phyloP scores from a whole-genome alignment of 176 grass and related monocot genomes.

The Raddia distichophylla region DNA sequence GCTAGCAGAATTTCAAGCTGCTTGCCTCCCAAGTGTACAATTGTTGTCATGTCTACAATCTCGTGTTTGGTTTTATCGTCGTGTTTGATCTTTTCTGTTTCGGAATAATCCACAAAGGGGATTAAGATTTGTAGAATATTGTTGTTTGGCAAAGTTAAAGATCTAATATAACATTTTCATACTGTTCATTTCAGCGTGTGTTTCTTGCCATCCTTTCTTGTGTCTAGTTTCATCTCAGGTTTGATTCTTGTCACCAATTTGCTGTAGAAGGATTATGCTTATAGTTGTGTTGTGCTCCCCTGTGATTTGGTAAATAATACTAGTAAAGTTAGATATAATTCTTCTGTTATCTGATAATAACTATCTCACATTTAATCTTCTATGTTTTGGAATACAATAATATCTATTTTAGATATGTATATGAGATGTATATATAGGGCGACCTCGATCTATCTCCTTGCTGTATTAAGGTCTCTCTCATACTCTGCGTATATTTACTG shows the following conservation, averaged over 20 bases:
- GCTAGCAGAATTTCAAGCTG: constrained; percentile 37
- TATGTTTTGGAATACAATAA: too few relatives aligned
- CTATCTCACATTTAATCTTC: too few relatives aligned
- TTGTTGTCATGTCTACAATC: constrained; percentile 14
- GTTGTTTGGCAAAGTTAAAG: constrained; percentile 43
- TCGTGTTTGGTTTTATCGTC: constrained; percentile 9
- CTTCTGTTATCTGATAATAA: too few relatives aligned
- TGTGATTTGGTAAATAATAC: neutral
- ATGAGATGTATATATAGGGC: too few relatives aligned
- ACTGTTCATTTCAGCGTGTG: neutral
- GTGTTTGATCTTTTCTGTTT: constrained; percentile 20
- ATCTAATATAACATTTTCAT: constrained; percentile 18
- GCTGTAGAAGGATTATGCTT: neutral
- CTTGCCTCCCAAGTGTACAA: constrained; percentile 20
- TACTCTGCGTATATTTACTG: too few relatives aligned
- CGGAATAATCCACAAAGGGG: constrained; percentile 26
- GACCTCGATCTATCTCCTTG: too few relatives aligned
- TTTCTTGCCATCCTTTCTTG: neutral
- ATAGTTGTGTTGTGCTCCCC: neutral
- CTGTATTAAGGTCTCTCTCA: too few relatives aligned
- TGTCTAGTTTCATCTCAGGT: neutral
- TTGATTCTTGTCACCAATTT: neutral
- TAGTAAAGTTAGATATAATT: too few relatives aligned
- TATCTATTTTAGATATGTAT: too few relatives aligned
- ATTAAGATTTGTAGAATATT: constrained; percentile 39